Percentiles rank a stretch among this genome's conserved stretches.
These are phyloP conservation scores for Boletus huronensis DNA, from an alignment of 768 basidiomycete genomes.

Conservation along the genomic window DNA sequence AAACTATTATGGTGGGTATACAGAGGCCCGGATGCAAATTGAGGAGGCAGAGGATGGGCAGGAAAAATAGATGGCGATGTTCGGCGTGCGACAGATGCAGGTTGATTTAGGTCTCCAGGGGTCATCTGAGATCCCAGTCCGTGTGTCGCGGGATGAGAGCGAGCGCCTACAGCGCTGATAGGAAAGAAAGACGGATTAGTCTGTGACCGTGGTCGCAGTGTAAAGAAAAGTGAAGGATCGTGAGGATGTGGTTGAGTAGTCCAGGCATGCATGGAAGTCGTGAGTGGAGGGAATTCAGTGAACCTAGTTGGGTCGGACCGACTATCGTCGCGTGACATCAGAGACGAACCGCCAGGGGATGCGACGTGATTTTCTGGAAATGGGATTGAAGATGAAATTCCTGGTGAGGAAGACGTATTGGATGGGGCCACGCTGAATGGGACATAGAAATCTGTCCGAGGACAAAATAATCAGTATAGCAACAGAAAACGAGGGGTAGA, in stretches of 20 bases:
- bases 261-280: background rate
- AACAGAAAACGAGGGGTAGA: background rate
- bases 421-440: background rate
- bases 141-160: background rate
- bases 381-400: background rate
- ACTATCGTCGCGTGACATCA: constrained; percentile 7
- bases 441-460: constrained; percentile 5
- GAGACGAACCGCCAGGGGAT: background rate
- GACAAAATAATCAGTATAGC: background rate
- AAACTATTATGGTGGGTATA: constrained; percentile 37
- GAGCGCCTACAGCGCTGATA: background rate
- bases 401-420: background rate
- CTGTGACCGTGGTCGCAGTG: constrained; percentile 4
- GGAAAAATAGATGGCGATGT: constrained; percentile 17
- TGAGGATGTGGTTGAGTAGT: background rate
- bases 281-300: background rate
- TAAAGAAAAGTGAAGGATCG: background rate
- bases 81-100: background rate
- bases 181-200: background rate
- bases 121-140: background rate
- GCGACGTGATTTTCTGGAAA: background rate
- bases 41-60: constrained; percentile 20
- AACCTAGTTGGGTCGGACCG: background rate
- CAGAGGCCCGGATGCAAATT: constrained; percentile 24
- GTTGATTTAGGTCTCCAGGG: background rate